A percentile compares a stretch with the other conserved stretches of the same genome.
phyloP scores from a whole-genome alignment of 108 stramenopile species.

The Mediolabrus comicus region DNA sequence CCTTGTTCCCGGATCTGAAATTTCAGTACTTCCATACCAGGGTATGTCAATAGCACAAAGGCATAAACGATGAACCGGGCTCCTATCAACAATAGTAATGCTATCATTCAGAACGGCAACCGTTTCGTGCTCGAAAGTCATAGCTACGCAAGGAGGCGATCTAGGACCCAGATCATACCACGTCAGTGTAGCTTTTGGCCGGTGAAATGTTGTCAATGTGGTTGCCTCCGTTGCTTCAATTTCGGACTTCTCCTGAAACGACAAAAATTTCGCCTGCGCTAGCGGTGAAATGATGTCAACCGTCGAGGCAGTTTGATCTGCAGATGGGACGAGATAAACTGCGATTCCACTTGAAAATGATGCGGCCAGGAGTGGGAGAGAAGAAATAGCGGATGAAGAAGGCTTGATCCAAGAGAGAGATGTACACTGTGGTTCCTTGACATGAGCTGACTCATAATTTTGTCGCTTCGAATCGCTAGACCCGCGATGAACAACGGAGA shows the following conservation, averaged over 20 bases:
- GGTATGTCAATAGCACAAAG: conserved; percentile 49
- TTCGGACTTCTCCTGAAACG: conserved; percentile 1
- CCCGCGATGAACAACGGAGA: background rate
- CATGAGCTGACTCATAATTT: background rate
- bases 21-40: conserved; percentile 40
- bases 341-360: conserved; percentile 70
- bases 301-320: conserved; percentile 10
- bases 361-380: conserved; percentile 62
- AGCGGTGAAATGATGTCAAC: conserved; percentile 13
- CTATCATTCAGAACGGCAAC: background rate
- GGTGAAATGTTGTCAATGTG: background rate
- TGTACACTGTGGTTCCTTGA: conserved; percentile 34
- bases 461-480: background rate
- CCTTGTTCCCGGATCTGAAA: conserved; percentile 6
- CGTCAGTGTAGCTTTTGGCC: conserved; percentile 11
- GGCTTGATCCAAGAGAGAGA: conserved; percentile 61
- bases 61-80: conserved; percentile 13
- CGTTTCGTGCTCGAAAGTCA: conserved; percentile 15
- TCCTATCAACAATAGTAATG: background rate
- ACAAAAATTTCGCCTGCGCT: conserved; percentile 33
- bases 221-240: conserved; percentile 5
- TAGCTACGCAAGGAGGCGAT: conserved; percentile 37
- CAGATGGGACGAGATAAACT: conserved; percentile 65
- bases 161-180: conserved; percentile 52
- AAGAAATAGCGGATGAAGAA: conserved; percentile 31